Percentiles rank a stretch among this genome's conserved stretches.
Evolutionary conservation across 164 flowering plant species (phyloP).

Genomic region (Piper betle): DNA sequence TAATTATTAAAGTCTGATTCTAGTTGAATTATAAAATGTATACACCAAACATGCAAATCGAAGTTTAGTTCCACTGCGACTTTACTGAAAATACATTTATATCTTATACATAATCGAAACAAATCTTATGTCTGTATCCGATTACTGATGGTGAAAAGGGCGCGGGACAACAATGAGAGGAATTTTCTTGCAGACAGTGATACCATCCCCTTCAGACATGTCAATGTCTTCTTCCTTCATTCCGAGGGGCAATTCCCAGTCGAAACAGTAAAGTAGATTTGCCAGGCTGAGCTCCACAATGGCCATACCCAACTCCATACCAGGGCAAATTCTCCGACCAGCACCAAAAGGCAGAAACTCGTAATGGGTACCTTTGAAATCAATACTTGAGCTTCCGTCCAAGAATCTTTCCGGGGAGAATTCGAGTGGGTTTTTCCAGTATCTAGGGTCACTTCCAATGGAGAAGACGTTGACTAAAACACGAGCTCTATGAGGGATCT

Average conservation of each 20-base stretch:
- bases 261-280: slow-evolving; percentile 17
- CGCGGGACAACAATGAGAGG: no score
- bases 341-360: slow-evolving; percentile 25
- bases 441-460: slow-evolving; percentile 21
- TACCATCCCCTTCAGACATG: no score
- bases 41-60: no score
- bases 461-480: slow-evolving; percentile 15
- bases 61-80: no score
- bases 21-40: no score
- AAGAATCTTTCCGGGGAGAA: slow-evolving; percentile 23
- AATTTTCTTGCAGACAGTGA: no score
- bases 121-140: no score
- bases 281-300: slow-evolving; percentile 17
- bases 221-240: no score
- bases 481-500: slow-evolving; percentile 9
- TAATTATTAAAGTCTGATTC: no score
- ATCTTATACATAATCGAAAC: no score
- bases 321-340: slow-evolving; percentile 30
- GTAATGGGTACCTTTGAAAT: slow-evolving; percentile 15
- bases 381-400: slow-evolving; percentile 1
- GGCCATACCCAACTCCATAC: slow-evolving; percentile 12
- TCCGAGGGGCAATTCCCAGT: slow-evolving; percentile 17
- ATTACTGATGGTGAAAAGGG: no score
- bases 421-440: slow-evolving; percentile 19
- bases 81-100: no score